Base-by-base conservation (phyloP, 805 yeast genomes). In the Nakazawaea sp. region DNA sequence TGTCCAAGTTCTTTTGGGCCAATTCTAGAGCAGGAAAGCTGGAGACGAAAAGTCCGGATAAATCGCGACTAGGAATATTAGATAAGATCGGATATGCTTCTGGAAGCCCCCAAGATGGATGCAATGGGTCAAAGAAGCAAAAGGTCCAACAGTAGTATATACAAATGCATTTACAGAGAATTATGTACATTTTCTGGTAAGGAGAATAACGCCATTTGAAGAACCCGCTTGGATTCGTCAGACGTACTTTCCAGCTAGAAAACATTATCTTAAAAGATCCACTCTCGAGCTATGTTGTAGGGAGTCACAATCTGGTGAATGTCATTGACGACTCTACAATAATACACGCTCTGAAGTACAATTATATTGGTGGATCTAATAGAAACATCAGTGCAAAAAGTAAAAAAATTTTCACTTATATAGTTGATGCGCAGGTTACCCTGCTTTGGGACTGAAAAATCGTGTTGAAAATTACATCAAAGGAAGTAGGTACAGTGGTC, bases 281-380 rank as follows among this genome's bases (percentile, higher is more conserved):
- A 32, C 40, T 37, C 40, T 37, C 40, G 40, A 32, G 40, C 40
- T 15, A 37, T 37, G 40, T 37, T 37, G 40, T 37, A 37, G 40
- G 13, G 40, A 37, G 40, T 24, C 40, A 27, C 36, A 37, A 27
- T 18, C 40, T 37, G 21, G 27, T 10, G 12, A 19, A 18, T 23
- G 40, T 19, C 40, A 32, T 23, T 32, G 39, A 32, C n/a, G 33
- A 24, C 40, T 32, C 40, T 37, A 37, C 40, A 37, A 37, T 37
- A 37, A 37, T 37, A 37, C 40, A 37, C 24, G 40, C 40, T 27
- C 40, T 37, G 12, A 28, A 18, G 36, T 31, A 37, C 40, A 37
- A 37, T 37, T 21, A 8, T 21, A 21, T 21, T 21, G n/a, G 25
- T 23, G 18, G 9, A 21, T 27, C 10, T 7, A n/a, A n/a, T 21